Evolutionary conservation across 768 basidiomycete species (phyloP), one percentile per base, ranked within the genome.

Genomic region (Psilocybe subaeruginosa): DNA sequence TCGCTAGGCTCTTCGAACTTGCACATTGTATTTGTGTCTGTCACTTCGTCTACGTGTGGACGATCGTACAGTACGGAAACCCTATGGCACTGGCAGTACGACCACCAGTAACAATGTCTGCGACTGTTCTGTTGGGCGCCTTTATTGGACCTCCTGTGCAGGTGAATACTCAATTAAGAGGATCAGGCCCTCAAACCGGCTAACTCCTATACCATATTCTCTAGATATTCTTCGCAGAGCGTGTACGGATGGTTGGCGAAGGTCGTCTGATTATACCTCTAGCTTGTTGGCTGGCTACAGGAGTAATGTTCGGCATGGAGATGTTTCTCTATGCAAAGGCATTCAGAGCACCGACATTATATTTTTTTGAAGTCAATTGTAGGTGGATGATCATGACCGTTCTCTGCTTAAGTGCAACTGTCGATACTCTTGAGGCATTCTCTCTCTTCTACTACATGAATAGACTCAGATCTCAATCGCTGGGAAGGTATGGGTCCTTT

Each of bases 151-250:
- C 39, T 8, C 14, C 39, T 7, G 50, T 52, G 7, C 58, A 59
- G 37, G 58, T 59, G 8, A 30, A 7, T 35, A 5, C 14, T n/a
- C 11, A 29, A 8, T 5, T 9, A 31, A 5, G 11, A 51, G 27
- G 8, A 23, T 8, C 8, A 23, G 23, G 23, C 23, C 23, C 23
- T 23, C 23, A 23, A 23, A 23, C 2, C 2, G 23, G 23, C 23
- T 23, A 23, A 23, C 23, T 23, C 23, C 6, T 12, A 12, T 8
- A 50, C 1, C 27, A n/a, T 33, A 1, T 9, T 17, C 2, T 6
- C 14, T 35, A 62, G 60, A 52, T 52, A 17, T 62, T 62, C n/a
- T 62, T 62, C 30, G 60, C 60, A 46, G 60, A 62, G 30, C 47
- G 60, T 17, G 48, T 62, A 12, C 30, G 60, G 23, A 12, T 62